Conservation (phyloP, 2,329 filamentous ascomycete species). For the Ophiostoma perfectum region DNA sequence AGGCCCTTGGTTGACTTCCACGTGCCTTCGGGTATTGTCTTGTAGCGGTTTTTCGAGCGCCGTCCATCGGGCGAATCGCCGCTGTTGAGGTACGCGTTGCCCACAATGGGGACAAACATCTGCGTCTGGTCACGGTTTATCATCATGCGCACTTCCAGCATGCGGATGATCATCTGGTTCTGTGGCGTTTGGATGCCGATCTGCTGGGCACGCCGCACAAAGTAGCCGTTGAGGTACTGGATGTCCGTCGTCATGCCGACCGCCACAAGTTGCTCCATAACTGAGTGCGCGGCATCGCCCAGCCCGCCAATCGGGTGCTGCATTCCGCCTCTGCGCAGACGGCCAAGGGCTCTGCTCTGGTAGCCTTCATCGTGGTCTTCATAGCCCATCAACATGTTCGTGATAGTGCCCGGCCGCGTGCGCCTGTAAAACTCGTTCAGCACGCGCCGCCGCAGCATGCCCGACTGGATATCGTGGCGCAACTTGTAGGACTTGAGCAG, state of each 20-base stretch:
- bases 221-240: constrained; percentile 83
- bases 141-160: constrained; percentile 64
- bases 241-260: constrained; percentile 65
- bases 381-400: constrained; percentile 9
- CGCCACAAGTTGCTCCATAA: constrained; percentile 63
- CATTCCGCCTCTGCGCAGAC: not conserved
- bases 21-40: not conserved
- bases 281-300: constrained; percentile 39
- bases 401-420: not conserved
- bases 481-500: constrained; percentile 24
- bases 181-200: constrained; percentile 65
- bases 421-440: constrained; percentile 37
- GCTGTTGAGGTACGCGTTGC: constrained; percentile 11
- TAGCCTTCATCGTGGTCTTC: constrained; percentile 10
- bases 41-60: not conserved
- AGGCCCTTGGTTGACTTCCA: not conserved
- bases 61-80: constrained; percentile 7
- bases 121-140: not conserved
- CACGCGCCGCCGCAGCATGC: constrained; percentile 57
- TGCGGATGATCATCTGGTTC: constrained; percentile 66
- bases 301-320: not conserved
- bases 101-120: constrained; percentile 3
- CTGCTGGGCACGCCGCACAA: constrained; percentile 66
- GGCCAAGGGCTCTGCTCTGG: not conserved
- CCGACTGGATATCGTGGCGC: constrained; percentile 25